Evolutionary conservation across 768 basidiomycete genomes (phyloP).

Genomic region (Trametopsis cervina): DNA sequence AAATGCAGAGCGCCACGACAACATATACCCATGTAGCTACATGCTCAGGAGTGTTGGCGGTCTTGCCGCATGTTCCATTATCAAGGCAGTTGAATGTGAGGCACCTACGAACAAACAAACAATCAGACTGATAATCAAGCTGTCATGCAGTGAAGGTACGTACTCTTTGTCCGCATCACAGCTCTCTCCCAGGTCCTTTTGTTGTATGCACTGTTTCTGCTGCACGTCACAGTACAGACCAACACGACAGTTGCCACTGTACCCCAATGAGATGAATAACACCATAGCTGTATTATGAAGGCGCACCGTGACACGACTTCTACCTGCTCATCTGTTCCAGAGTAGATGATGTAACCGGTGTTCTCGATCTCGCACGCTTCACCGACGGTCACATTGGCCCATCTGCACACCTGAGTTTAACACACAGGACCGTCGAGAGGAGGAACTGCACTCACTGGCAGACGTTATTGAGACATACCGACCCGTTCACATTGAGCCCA

Average conservation of each 20-base stretch:
- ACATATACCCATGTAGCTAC: constrained; percentile 66
- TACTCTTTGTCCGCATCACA: constrained; percentile 63
- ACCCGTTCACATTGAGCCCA: constrained; percentile 74
- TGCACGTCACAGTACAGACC: constrained; percentile 74
- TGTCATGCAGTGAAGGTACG: constrained; percentile 13
- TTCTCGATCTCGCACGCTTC: constrained; percentile 68
- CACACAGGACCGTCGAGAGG: background rate
- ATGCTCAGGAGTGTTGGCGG: constrained; percentile 53
- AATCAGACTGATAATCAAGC: too few relatives aligned
- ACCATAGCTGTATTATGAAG: background rate
- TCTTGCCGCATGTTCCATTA: constrained; percentile 52
- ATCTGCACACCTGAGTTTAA: constrained; percentile 40
- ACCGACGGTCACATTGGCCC: constrained; percentile 68
- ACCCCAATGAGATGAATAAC: background rate
- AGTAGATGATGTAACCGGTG: constrained; percentile 68
- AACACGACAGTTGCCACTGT: constrained; percentile 63
- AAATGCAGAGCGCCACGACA: constrained; percentile 62
- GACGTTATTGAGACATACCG: constrained; percentile 73
- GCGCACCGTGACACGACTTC: constrained; percentile 76
- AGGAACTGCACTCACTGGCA: constrained; percentile 63
- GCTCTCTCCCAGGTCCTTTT: constrained; percentile 46
- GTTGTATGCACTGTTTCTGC: constrained; percentile 47
- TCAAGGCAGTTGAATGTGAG: constrained; percentile 66
- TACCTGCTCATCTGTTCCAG: constrained; percentile 49
- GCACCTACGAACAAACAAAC: constrained; percentile 42